Conservation (phyloP, 805 yeast species). For the Schwanniomyces pseudopolymorphus region DNA sequence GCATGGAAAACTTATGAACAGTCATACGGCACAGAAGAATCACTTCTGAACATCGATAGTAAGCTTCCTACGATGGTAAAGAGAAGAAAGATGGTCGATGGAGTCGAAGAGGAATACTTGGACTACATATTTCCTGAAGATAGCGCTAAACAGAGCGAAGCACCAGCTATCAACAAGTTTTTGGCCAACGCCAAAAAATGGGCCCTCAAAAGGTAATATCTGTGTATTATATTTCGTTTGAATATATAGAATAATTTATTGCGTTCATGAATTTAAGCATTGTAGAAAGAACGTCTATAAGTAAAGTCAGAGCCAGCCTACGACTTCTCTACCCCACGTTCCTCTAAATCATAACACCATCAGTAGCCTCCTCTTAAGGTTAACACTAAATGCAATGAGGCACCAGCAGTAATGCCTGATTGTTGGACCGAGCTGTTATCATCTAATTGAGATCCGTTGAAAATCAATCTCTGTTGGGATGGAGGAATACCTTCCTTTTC, state of each 20-base stretch:
- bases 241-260: not conserved
- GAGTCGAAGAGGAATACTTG: constrained; percentile 50
- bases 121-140: constrained; percentile 74
- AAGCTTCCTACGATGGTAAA: constrained; percentile 57
- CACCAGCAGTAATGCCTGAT: constrained; percentile 80
- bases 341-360: not conserved
- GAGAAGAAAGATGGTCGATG: constrained; percentile 43
- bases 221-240: not conserved
- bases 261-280: not conserved
- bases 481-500: constrained; percentile 98
- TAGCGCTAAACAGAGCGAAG: not conserved
- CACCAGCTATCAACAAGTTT: constrained; percentile 32
- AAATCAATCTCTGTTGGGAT: constrained; percentile 87
- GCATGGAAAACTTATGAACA: constrained; percentile 66
- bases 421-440: constrained; percentile 73
- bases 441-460: constrained; percentile 88
- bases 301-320: not conserved
- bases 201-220: constrained; percentile 1
- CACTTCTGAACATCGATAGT: constrained; percentile 33
- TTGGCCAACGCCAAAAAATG: constrained; percentile 43
- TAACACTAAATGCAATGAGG: constrained; percentile 84
- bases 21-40: constrained; percentile 52
- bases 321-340: not conserved
- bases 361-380: constrained; percentile 84
- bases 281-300: not conserved